Percentiles rank a stretch among this genome's conserved stretches.
phyloP scores from a whole-genome alignment of 2,329 filamentous ascomycete species.

The Fusarium floridanum region DNA sequence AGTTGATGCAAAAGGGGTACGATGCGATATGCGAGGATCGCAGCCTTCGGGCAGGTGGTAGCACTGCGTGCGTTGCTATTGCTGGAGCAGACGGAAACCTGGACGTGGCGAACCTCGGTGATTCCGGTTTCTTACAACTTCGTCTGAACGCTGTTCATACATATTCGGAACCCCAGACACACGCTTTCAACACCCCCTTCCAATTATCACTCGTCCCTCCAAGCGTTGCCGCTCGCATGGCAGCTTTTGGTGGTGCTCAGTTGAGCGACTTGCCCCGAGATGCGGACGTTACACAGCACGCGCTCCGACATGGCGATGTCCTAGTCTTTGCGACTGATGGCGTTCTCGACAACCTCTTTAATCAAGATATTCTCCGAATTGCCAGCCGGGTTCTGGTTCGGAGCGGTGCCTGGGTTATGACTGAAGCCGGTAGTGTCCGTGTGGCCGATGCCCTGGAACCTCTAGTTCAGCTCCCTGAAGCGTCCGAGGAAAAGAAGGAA shows the following conservation, averaged over 20 bases:
- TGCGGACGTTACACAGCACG: slow-evolving; percentile 81
- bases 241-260: slow-evolving; percentile 84
- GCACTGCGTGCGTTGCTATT: slow-evolving; percentile 91
- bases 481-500: slow-evolving; percentile 44
- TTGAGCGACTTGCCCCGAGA: slow-evolving; percentile 88
- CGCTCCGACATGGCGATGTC: slow-evolving; percentile 89
- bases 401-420: slow-evolving; percentile 79
- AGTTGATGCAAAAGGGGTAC: slow-evolving; percentile 86
- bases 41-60: slow-evolving; percentile 83
- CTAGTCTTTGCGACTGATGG: slow-evolving; percentile 95
- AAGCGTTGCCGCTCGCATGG: slow-evolving; percentile 81
- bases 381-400: slow-evolving; percentile 82
- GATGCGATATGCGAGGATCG: slow-evolving; percentile 82
- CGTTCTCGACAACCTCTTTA: slow-evolving; percentile 94
- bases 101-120: slow-evolving; percentile 93
- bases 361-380: slow-evolving; percentile 87
- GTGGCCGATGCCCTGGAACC: slow-evolving; percentile 72
- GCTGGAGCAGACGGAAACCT: slow-evolving; percentile 79
- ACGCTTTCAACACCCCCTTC: slow-evolving; percentile 97
- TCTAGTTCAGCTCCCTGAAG: slow-evolving; percentile 48
- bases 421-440: slow-evolving; percentile 69
- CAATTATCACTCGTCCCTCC: slow-evolving; percentile 91
- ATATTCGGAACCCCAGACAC: slow-evolving; percentile 88
- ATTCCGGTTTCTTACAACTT: slow-evolving; percentile 92
- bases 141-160: slow-evolving; percentile 87